phyloP scores from a whole-genome alignment of 768 basidiomycete genomes.

The Boletus patriciae region DNA sequence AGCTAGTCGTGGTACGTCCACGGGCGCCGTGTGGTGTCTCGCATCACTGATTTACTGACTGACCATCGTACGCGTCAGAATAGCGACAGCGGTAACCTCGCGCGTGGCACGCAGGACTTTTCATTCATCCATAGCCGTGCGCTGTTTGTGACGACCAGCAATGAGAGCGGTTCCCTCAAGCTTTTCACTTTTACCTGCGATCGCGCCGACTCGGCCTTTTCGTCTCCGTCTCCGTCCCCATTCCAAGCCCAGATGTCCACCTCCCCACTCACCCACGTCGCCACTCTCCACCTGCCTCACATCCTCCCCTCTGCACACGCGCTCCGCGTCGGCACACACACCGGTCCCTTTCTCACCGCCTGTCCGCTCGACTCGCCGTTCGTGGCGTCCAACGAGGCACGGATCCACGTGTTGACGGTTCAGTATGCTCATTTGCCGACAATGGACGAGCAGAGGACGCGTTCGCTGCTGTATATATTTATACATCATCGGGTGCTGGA shows the following conservation, averaged over 20 bases:
- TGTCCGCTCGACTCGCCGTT: conserved; percentile 27
- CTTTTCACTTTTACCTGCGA: conserved; percentile 42
- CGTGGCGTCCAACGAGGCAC: conserved; percentile 24
- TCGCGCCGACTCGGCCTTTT: neutral
- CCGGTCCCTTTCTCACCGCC: conserved; percentile 33
- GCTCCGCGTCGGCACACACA: conserved; percentile 30
- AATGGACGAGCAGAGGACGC: conserved; percentile 3
- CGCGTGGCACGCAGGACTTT: conserved; percentile 42
- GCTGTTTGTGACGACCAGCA: conserved; percentile 41
- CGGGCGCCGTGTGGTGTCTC: neutral
- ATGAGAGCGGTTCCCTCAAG: conserved; percentile 39
- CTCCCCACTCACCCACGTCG: conserved; percentile 18
- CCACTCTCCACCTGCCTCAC: conserved; percentile 17
- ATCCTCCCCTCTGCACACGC: conserved; percentile 11
- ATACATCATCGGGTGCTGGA: conserved; percentile 36
- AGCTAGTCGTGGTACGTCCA: conserved; percentile 42
- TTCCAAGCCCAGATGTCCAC: neutral
- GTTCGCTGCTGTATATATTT: conserved; percentile 28
- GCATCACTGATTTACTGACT: neutral
- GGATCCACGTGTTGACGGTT: conserved; percentile 24
- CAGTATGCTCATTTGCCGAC: conserved; percentile 19
- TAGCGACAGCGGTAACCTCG: conserved; percentile 18
- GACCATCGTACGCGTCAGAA: conserved; percentile 26
- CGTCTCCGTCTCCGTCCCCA: neutral
- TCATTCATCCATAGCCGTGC: conserved; percentile 46